These are phyloP conservation scores for Pichia sp. DNA, from an alignment of 1,139 yeast genomes.

Conservation along the genomic window DNA sequence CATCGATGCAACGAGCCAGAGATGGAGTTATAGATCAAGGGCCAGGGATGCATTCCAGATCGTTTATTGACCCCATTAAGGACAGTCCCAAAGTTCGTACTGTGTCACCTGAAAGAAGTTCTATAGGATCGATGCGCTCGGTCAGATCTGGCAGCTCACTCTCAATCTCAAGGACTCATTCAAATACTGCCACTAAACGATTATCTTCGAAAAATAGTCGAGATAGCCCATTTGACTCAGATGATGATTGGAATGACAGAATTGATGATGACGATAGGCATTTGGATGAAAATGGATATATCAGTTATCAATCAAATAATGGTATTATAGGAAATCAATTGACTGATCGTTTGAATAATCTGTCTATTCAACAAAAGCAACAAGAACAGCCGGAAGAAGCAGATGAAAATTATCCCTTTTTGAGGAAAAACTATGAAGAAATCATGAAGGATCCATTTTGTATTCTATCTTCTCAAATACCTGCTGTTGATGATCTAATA, in stretches of 20 bases:
- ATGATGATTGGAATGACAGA: constrained; percentile 14
- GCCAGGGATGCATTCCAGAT: constrained; percentile 12
- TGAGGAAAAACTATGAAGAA: constrained; percentile 24
- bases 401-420: constrained; percentile 20
- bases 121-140: constrained; percentile 7
- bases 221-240: constrained; percentile 11
- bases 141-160: constrained; percentile 9
- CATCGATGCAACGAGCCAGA: constrained; percentile 10
- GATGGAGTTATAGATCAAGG: constrained; percentile 7
- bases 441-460: constrained; percentile 32
- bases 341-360: background rate
- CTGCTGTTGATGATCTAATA: constrained; percentile 33
- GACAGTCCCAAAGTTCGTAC: constrained; percentile 11
- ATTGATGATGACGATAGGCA: constrained; percentile 7
- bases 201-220: background rate
- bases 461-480: constrained; percentile 35
- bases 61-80: constrained; percentile 12
- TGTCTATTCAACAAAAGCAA: background rate
- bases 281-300: background rate
- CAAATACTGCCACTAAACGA: constrained; percentile 9
- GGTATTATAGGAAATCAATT: background rate
- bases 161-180: constrained; percentile 10
- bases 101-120: constrained; percentile 10
- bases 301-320: background rate
- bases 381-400: constrained; percentile 5